These are phyloP conservation scores for Spergularia bocconei DNA, from an alignment of 148 eudicot genomes.

Conservation along the genomic window DNA sequence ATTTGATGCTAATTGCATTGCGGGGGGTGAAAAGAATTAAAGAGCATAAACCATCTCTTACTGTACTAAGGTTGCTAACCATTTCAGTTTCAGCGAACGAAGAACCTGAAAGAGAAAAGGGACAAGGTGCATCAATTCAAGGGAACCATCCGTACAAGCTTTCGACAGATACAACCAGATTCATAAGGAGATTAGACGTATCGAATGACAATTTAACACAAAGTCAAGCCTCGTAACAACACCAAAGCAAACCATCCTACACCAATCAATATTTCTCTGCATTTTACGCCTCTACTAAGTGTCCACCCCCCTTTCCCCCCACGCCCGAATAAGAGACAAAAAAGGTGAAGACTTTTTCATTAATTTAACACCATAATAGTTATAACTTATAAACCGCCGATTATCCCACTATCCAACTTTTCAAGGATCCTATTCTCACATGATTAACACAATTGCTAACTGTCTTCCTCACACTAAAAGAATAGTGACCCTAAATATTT, in stretches of 20 bases:
- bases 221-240: not conserved
- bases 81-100: slow-evolving; percentile 42
- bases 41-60: slow-evolving; percentile 37
- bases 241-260: not conserved
- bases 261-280: not conserved
- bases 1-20: slow-evolving; percentile 71
- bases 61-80: slow-evolving; percentile 35
- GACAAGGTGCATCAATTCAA: not conserved
- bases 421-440: too few species aligned
- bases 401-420: too few species aligned
- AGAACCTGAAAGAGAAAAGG: slow-evolving; percentile 37
- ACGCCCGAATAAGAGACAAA: not conserved
- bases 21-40: slow-evolving; percentile 33
- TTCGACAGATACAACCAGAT: not conserved
- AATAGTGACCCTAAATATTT: too few species aligned
- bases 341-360: too few species aligned
- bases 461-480: too few species aligned
- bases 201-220: not conserved
- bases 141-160: not conserved
- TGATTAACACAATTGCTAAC: too few species aligned
- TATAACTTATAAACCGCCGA: too few species aligned
- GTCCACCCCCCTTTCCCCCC: not conserved
- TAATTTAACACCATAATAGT: too few species aligned
- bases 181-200: not conserved
- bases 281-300: not conserved